Base-by-base conservation (phyloP, 495 filamentous ascomycete genomes). In the Lentithecium fluviatile region DNA sequence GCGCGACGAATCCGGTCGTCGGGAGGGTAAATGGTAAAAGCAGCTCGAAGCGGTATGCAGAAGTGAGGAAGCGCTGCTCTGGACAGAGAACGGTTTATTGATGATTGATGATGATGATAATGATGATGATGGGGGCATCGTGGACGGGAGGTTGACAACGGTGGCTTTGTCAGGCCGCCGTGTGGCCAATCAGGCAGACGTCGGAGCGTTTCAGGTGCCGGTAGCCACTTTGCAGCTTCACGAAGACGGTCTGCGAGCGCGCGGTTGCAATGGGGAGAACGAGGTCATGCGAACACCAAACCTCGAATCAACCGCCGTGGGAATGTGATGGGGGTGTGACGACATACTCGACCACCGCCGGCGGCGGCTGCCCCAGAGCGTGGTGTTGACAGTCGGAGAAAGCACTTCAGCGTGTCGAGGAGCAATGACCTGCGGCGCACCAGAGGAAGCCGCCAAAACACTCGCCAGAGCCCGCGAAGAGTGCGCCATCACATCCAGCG, bases 251-350 rank as follows among this genome's bases (percentile, higher is more conserved):
- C 29, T 46, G 56, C 23, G 56, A 60, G 58, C 58, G 58, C 58
- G 58, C 58, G 58, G 58, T 37, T 60, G n/a, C n/a, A n/a, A n/a
- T n/a, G n/a, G n/a, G n/a, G 49, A 54, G 19, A 20, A 32, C 10
- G 24, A 25, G 11, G 49, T 37, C 23, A 20, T 26, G 34, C 43
- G 34, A 45, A 53, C 36, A 10, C 49, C 43, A 53, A 23, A 29
- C 38, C 37, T 48, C 58, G 58, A 60, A 60, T 52, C 58, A 26
- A n/a, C 17, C 32, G 45, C 38, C 34, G 58, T 52, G 48, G 8
- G 36, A 7, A 11, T 36, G 58, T 60, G 48, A 60, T 24, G 17
- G 29, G 13, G 8, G 26, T 54, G 58, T 60, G 58, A 53, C n/a
- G 52, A 56, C 8, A 34, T 15, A 29, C 29, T 24, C 46, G 38